Evolutionary conservation across 2,329 filamentous ascomycete genomes (phyloP).

Genomic region (Penicillium sp.): DNA sequence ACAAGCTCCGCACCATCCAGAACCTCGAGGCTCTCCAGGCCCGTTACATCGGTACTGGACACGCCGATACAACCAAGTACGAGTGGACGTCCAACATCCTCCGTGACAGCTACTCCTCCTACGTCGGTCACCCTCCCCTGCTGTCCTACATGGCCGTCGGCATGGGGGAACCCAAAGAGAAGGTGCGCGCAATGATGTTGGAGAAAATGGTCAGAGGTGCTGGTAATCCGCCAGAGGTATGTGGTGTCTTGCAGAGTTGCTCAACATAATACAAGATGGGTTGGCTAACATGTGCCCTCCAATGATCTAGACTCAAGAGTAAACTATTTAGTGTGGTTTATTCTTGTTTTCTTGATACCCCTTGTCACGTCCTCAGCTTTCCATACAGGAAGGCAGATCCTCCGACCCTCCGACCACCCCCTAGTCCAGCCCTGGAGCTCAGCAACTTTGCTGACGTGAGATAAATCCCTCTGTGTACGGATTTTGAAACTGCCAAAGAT

Average conservation of each 20-base stretch:
- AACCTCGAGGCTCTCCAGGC: constrained; percentile 96
- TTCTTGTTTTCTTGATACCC: constrained; percentile 5
- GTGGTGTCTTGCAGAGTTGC: constrained; percentile 8
- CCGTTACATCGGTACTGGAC: constrained; percentile 92
- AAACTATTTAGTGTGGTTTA: neutral
- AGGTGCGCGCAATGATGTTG: constrained; percentile 76
- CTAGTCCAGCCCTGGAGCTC: neutral
- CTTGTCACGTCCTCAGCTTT: neutral
- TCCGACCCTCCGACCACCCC: neutral
- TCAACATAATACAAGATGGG: neutral
- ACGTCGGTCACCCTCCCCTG: constrained; percentile 84
- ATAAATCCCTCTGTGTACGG: neutral
- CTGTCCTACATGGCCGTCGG: constrained; percentile 87
- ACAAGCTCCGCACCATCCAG: constrained; percentile 96
- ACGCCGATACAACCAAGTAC: constrained; percentile 95
- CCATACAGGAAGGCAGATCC: neutral
- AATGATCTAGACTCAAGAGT: constrained; percentile 8
- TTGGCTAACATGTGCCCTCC: constrained; percentile 1
- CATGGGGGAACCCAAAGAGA: constrained; percentile 78
- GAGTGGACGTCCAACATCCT: constrained; percentile 96
- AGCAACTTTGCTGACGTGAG: neutral
- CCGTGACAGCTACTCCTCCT: constrained; percentile 86
- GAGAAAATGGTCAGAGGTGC: constrained; percentile 69
- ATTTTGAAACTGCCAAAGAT: neutral
- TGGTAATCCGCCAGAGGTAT: constrained; percentile 63